Evolutionary conservation across 73 alveolate genomes (phyloP).

Genomic region (Uronychia binucleata): DNA sequence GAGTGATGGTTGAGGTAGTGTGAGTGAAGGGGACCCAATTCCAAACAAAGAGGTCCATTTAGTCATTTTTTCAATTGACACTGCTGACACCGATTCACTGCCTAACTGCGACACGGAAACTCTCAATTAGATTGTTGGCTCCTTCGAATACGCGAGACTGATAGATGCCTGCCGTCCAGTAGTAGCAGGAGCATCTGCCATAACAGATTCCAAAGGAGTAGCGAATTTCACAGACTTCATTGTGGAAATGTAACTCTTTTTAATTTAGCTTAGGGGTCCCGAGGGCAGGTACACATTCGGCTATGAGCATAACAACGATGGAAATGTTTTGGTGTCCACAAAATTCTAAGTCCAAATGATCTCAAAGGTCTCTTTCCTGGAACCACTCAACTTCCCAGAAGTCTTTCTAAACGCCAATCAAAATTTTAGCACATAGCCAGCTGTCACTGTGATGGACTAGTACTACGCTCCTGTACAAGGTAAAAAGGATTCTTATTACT

Average conservation of each 20-base stretch:
- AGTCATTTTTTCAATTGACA: too few relatives aligned
- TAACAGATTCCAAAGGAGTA: neutral
- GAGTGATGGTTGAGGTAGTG: too few relatives aligned
- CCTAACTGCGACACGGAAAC: conserved; percentile 7
- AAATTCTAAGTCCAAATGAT: neutral
- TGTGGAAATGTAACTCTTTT: neutral
- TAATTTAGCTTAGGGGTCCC: conserved; percentile 9
- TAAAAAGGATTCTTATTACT: too few relatives aligned
- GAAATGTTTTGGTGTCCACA: neutral
- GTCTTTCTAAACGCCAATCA: neutral
- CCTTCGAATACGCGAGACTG: neutral
- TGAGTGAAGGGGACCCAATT: too few relatives aligned
- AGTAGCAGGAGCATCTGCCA: neutral
- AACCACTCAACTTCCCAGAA: neutral
- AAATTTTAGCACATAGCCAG: conserved; percentile 6
- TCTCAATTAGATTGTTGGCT: neutral
- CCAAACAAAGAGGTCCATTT: too few relatives aligned
- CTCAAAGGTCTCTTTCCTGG: neutral
- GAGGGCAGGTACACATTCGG: conserved; percentile 15
- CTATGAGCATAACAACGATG: neutral
- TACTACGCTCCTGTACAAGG: conserved; percentile 6
- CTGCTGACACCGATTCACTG: too few relatives aligned
- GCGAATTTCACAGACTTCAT: conserved; percentile 7
- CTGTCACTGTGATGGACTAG: neutral
- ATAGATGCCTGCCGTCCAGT: neutral